Conservation (phyloP, 805 yeast genomes). For the Candida parachauliodes region DNA sequence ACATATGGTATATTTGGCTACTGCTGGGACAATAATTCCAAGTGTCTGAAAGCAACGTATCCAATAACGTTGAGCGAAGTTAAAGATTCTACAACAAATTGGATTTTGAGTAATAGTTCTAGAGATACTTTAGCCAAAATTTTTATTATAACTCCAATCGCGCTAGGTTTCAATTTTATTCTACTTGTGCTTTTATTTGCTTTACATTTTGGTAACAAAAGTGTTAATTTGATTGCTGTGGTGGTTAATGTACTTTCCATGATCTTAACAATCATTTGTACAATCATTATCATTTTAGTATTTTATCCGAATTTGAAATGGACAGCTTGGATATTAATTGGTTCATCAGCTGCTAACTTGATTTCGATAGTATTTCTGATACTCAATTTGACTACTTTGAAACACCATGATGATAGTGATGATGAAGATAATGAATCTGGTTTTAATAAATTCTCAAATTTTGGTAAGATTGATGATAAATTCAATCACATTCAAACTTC, state of each 20-base stretch:
- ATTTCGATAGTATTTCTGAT: conserved; percentile 49
- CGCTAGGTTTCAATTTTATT: conserved; percentile 57
- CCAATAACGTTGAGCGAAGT: conserved; percentile 39
- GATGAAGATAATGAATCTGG: conserved; percentile 14
- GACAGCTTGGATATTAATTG: conserved; percentile 72
- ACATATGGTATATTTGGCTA: conserved; percentile 68
- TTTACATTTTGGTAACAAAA: conserved; percentile 22
- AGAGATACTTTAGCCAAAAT: conserved; percentile 53
- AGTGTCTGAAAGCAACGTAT: conserved; percentile 45
- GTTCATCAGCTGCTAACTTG: conserved; percentile 57
- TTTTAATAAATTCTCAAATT: conserved; percentile 6
- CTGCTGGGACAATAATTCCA: conserved; percentile 34
- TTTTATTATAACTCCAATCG: conserved; percentile 60
- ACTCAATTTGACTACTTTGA: conserved; percentile 26
- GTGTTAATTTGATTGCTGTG: conserved; percentile 36
- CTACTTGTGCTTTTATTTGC: conserved; percentile 21
- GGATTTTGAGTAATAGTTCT: conserved; percentile 46
- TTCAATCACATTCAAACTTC: conserved; percentile 11
- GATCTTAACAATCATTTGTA: conserved; percentile 49
- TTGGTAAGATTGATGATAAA: conserved; percentile 18
- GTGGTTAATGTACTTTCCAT: conserved; percentile 48
- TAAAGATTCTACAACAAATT: conserved; percentile 29
- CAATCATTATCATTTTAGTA: conserved; percentile 52
- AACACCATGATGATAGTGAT: conserved; percentile 15
- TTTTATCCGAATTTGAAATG: conserved; percentile 65